These are phyloP conservation scores for Cymbopogon flexuosus DNA, from an alignment of 202 grass and related monocot species.

Conservation along the genomic window DNA sequence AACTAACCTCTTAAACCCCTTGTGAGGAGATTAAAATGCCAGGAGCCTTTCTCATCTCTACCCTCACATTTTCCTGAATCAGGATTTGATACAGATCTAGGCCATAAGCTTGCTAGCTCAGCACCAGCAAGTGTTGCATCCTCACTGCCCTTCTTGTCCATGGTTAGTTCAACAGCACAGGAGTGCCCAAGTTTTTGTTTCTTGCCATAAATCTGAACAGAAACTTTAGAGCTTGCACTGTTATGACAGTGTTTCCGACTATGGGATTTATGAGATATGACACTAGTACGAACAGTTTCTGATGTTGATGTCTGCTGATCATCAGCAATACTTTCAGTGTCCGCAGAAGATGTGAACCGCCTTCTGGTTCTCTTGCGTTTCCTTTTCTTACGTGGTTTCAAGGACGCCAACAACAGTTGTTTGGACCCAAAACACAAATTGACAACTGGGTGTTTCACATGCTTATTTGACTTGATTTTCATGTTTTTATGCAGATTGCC, in stretches of 20 bases:
- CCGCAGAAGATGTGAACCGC: background rate
- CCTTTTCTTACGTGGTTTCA: conserved; percentile 46
- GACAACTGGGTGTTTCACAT: conserved; percentile 28
- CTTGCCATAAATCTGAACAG: conserved; percentile 5
- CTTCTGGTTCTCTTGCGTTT: conserved; percentile 53
- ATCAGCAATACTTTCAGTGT: conserved; percentile 8
- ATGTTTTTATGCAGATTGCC: background rate
- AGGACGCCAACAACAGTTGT: conserved; percentile 37
- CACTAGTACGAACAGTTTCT: background rate
- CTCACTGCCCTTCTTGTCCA: conserved; percentile 28
- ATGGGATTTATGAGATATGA: conserved; percentile 31
- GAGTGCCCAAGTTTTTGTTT: conserved; percentile 25
- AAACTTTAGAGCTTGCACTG: background rate
- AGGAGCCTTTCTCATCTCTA: conserved; percentile 21
- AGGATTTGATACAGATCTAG: background rate
- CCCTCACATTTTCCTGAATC: conserved; percentile 1
- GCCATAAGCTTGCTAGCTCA: background rate
- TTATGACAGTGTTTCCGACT: conserved; percentile 31
- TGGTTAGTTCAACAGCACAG: conserved; percentile 17
- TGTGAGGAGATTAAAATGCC: conserved; percentile 53
- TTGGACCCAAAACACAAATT: conserved; percentile 48
- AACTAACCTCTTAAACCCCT: conserved; percentile 56
- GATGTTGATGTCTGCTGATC: conserved; percentile 56
- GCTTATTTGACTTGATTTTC: conserved; percentile 43
- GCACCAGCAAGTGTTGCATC: background rate